Evolutionary conservation across 2,329 filamentous ascomycete species (phyloP).

Genomic region (Biscogniauxia mediterranea): DNA sequence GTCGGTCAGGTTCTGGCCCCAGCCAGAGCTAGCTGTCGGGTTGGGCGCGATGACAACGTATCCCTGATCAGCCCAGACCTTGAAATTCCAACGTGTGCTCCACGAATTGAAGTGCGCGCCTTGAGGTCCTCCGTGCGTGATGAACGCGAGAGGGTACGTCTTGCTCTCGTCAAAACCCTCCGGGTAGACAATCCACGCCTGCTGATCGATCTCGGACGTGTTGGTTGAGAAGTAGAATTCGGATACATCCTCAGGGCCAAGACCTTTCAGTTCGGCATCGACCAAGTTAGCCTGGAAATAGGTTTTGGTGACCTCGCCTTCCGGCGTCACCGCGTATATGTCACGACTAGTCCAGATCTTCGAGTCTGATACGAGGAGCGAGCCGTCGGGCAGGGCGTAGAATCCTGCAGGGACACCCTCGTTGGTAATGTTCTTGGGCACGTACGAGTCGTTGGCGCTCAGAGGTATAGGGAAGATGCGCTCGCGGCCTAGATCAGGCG

Average conservation of each 20-base stretch:
- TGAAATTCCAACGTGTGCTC: slow-evolving; percentile 54
- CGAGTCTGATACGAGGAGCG: slow-evolving; percentile 33
- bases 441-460: slow-evolving; percentile 28
- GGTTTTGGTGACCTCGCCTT: slow-evolving; percentile 28
- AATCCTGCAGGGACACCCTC: slow-evolving; percentile 31
- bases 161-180: slow-evolving; percentile 35
- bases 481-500: slow-evolving; percentile 31
- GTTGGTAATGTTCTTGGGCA: slow-evolving; percentile 34
- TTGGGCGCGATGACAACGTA: slow-evolving; percentile 56
- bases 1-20: slow-evolving; percentile 53
- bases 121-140: slow-evolving; percentile 54
- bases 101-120: slow-evolving; percentile 51
- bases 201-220: slow-evolving; percentile 32
- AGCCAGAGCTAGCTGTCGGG: slow-evolving; percentile 52
- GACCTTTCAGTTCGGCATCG: slow-evolving; percentile 33
- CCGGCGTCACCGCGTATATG: slow-evolving; percentile 30
- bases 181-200: slow-evolving; percentile 35
- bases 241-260: slow-evolving; percentile 32
- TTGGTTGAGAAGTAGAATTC: slow-evolving; percentile 37
- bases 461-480: slow-evolving; percentile 34
- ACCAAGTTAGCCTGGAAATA: slow-evolving; percentile 37
- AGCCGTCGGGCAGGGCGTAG: slow-evolving; percentile 28
- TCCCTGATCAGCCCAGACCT: slow-evolving; percentile 55
- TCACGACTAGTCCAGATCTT: slow-evolving; percentile 37
- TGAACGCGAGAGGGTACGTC: slow-evolving; percentile 52